Evolutionary conservation across 495 filamentous ascomycete species (phyloP).

Genomic region (Jackrogersella minutella): DNA sequence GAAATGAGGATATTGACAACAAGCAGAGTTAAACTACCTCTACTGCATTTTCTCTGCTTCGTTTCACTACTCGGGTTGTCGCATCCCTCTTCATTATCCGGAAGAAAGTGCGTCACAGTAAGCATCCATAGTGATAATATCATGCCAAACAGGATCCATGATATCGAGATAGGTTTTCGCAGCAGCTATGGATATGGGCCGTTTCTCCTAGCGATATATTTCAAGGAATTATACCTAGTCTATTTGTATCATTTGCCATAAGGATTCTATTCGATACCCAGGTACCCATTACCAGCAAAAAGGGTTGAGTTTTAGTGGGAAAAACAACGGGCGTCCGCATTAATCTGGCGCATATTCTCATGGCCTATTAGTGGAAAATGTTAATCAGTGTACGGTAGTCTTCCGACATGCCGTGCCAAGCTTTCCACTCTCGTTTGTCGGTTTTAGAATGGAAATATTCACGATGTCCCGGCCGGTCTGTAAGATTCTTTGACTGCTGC

Average conservation of each 20-base stretch:
- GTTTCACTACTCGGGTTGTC: no score
- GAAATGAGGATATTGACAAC: not conserved
- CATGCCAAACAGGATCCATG: not conserved
- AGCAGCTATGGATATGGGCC: not conserved
- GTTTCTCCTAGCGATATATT: not conserved
- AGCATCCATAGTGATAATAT: not conserved
- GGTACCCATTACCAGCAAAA: no score
- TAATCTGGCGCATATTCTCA: no score
- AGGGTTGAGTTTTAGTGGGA: no score
- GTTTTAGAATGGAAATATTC: constrained; percentile 5
- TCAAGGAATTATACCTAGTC: no score
- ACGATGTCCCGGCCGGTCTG: not conserved
- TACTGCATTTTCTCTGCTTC: not conserved
- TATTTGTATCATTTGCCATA: no score
- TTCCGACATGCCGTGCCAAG: not conserved
- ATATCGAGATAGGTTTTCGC: not conserved
- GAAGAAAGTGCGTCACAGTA: no score
- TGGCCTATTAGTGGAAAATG: no score
- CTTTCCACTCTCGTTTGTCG: not conserved
- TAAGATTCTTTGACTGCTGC: not conserved
- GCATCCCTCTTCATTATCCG: no score
- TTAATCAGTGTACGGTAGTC: no score
- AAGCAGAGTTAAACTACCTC: not conserved
- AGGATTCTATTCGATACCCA: no score
- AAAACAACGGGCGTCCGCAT: no score